Evolutionary conservation across 257 asterid species (phyloP), one percentile per base, ranked within the genome.

Genomic region (Oldenlandia corymbosa): DNA sequence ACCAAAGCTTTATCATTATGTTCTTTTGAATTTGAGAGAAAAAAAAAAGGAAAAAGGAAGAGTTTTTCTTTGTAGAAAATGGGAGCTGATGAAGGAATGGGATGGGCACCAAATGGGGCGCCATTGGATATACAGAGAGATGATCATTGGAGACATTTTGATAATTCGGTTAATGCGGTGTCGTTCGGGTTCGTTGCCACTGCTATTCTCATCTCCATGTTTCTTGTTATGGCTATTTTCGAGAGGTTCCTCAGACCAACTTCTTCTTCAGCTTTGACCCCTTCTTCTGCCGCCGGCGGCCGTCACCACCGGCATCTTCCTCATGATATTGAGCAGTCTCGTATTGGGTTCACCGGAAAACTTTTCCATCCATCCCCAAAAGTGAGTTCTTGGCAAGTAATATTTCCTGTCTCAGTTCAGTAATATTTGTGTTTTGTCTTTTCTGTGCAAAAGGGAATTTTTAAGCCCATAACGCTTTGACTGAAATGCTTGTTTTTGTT

Each of bases 171-270:
- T 2, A 85, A 88, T 45, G 95, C 97, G 7, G 93, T 90, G 41
- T 90, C 97, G 3, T 90, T 90, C 60, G 97, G 97, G 61, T 90
- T 90, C 71, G 96, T 90, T 1, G 97, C 97, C 57, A 90, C 97
- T 61, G 97, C 96, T 24, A 81, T 90, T 71, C 96, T 90, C 30
- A 85, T 90, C 47, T 88, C 95, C 23, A 90, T 90, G 96, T 90
- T 90, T 60, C 95, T 90, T 30, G 88, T 90, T 13, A 90, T 90
- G 97, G 97, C 97, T 27, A 83, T 90, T 6, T 88, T 90, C 49
- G 97, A 90, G 76, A 81, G 89, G 83, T 79, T 90, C 68, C 81
- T 88, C 6, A 70, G 96, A 32, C 80, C 85, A 13, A 76, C 84
- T 24, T 70, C 84, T 24, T 70, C 95, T 52, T 79, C 92, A 67